Evolutionary conservation across 139 green algal genomes (phyloP).

Genomic region (Picochlorum sp.): DNA sequence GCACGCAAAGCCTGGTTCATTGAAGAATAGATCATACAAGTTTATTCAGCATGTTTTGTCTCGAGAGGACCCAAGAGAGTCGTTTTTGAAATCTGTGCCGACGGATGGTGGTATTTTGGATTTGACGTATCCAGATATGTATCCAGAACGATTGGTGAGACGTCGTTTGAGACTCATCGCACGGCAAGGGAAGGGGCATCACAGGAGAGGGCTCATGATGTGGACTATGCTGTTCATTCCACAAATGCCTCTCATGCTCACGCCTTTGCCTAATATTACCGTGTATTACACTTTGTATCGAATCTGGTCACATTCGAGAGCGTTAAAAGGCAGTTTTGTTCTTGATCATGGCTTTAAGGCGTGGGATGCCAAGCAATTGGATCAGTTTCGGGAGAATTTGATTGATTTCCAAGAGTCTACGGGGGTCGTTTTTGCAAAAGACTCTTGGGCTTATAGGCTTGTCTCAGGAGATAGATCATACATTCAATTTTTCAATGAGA

Average conservation of each 20-base stretch:
- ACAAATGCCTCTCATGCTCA: conserved; percentile 27
- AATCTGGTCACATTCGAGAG: conserved; percentile 41
- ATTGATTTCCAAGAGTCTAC: conserved; percentile 5
- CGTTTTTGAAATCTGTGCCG: conserved; percentile 49
- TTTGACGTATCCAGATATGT: conserved; percentile 33
- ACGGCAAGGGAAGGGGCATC: conserved; percentile 13
- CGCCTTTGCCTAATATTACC: conserved; percentile 58
- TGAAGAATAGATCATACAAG: conserved; percentile 30
- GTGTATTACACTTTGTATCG: conserved; percentile 63
- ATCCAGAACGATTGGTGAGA: conserved; percentile 40
- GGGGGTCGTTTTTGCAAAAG: not conserved
- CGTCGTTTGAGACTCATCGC: conserved; percentile 43
- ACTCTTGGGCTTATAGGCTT: conserved; percentile 14
- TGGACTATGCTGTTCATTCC: conserved; percentile 29
- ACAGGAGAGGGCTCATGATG: conserved; percentile 22
- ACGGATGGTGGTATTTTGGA: conserved; percentile 17
- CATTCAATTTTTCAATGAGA: not conserved
- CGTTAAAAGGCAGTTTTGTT: conserved; percentile 28
- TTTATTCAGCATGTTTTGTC: conserved; percentile 38
- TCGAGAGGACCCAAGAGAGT: conserved; percentile 43
- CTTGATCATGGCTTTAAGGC: conserved; percentile 18
- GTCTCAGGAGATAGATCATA: conserved; percentile 19
- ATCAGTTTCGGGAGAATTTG: conserved; percentile 17
- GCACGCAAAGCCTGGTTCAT: conserved; percentile 20
- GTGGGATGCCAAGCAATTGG: conserved; percentile 26